phyloP scores from a whole-genome alignment of 768 basidiomycete genomes.

The Suillus placidus region DNA sequence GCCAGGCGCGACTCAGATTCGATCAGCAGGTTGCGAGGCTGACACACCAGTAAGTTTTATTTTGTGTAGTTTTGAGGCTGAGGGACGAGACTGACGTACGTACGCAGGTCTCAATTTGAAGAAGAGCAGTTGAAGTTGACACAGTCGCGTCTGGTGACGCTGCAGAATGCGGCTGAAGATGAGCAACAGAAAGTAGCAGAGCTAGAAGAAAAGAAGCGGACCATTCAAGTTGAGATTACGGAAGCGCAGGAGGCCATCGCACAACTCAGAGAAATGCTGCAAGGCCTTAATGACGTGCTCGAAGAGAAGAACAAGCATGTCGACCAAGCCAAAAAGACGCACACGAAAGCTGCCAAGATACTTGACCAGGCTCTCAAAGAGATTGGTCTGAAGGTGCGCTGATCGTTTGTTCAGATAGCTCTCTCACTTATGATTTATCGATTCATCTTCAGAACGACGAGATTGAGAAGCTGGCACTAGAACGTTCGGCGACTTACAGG shows the following conservation, averaged over 20 bases:
- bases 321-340: conserved; percentile 73
- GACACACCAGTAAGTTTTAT: conserved; percentile 71
- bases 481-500: conserved; percentile 85
- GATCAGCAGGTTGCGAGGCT: conserved; percentile 87
- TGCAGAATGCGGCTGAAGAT: conserved; percentile 52
- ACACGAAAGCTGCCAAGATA: conserved; percentile 68
- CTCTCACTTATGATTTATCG: not conserved
- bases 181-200: conserved; percentile 58
- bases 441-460: conserved; percentile 68
- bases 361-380: conserved; percentile 92
- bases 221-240: conserved; percentile 61
- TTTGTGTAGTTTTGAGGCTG: not conserved
- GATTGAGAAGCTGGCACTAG: conserved; percentile 84
- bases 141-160: conserved; percentile 60
- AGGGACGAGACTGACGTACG: not conserved
- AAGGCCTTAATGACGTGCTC: conserved; percentile 58
- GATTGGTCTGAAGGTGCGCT: conserved; percentile 72
- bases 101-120: conserved; percentile 75
- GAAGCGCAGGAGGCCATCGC: conserved; percentile 57
- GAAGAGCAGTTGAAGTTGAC: conserved; percentile 68
- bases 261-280: conserved; percentile 62
- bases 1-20: conserved; percentile 78
- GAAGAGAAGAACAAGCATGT: conserved; percentile 76
- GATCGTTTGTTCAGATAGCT: conserved; percentile 15
- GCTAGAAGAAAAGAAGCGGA: conserved; percentile 55